These are phyloP conservation scores for Vitis hybrid DNA, from an alignment of 177 flowering plant genomes.

Conservation along the genomic window DNA sequence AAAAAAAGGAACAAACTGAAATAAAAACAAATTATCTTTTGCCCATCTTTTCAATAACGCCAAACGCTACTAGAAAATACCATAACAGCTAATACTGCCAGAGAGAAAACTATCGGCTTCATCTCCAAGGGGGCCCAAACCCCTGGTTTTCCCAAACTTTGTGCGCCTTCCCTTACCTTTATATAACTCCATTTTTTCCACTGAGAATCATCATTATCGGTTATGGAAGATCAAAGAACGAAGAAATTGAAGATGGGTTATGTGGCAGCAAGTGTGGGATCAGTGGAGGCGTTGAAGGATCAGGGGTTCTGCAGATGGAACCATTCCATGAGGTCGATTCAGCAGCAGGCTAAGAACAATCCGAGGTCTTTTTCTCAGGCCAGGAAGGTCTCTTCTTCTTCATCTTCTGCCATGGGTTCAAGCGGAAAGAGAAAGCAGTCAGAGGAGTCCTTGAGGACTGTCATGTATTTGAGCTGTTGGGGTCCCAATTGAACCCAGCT, in stretches of 20 bases:
- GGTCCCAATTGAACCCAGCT: neutral
- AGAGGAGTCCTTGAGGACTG: neutral
- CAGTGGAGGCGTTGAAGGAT: constrained; percentile 20
- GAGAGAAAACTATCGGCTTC: no score
- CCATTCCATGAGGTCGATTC: neutral
- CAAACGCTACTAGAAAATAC: no score
- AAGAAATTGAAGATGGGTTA: neutral
- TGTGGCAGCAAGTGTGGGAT: constrained; percentile 10
- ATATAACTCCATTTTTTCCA: no score
- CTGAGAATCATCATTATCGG: no score
- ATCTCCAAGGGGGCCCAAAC: no score
- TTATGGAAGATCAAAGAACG: neutral
- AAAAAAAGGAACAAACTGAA: no score
- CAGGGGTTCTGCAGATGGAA: constrained; percentile 23
- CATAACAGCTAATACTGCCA: no score
- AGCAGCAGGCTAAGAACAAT: no score
- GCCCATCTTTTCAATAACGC: no score
- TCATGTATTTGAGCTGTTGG: constrained; percentile 3
- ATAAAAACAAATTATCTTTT: no score
- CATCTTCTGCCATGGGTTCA: neutral
- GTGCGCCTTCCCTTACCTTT: no score
- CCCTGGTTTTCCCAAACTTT: no score
- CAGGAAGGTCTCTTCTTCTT: constrained; percentile 9
- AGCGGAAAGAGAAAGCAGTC: neutral
- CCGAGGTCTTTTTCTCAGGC: constrained; percentile 8